Evolutionary conservation across 257 asterid species (phyloP).

Genomic region (Dorcoceras hygrometricum): DNA sequence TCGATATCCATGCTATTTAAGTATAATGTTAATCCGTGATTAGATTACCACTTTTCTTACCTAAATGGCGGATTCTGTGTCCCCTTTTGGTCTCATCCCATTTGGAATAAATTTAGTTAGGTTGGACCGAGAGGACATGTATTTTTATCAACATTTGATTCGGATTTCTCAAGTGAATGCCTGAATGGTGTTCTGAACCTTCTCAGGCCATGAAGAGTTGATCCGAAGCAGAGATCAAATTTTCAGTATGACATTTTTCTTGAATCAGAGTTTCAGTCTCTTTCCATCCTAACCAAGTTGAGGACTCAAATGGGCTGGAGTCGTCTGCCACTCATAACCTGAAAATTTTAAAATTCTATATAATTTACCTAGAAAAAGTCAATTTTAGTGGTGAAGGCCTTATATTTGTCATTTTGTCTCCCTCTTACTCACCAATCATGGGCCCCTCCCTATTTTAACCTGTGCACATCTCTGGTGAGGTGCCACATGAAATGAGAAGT

Average conservation of each 20-base stretch:
- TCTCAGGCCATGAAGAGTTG: neutral
- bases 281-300: neutral
- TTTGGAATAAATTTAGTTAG: neutral
- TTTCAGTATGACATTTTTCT: neutral
- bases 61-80: neutral
- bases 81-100: neutral
- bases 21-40: neutral
- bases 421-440: neutral
- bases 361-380: no score
- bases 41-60: neutral
- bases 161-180: neutral
- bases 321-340: neutral
- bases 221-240: neutral
- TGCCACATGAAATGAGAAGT: neutral
- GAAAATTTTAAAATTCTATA: no score
- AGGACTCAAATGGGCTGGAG: neutral
- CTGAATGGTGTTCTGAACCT: no score
- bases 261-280: neutral
- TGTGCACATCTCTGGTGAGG: neutral
- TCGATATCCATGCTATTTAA: neutral
- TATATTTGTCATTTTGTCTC: no score
- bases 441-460: neutral
- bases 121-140: neutral
- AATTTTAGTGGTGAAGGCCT: neutral
- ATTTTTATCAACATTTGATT: neutral